Base-by-base conservation (phyloP, 129 eudicot species). In the Flaveria ramosissima region DNA sequence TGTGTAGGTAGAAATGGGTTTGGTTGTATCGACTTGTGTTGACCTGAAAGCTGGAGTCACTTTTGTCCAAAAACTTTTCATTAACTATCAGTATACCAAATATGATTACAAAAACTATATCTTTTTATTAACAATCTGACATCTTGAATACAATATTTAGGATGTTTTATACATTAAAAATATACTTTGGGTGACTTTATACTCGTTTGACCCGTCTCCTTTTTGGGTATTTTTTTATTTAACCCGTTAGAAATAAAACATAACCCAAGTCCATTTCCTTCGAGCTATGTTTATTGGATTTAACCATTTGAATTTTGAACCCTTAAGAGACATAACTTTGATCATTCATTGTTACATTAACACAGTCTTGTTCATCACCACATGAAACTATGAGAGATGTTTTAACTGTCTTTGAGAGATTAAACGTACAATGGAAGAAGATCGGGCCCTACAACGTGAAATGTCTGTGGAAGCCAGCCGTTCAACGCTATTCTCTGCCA, bases 391-490 rank as follows among this genome's bases (percentile, higher is more conserved):
- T 89, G 90, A 72, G 73, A 81, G 71, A 74, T 67, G 90, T 89
- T 52, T 77, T 89, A 70, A 73, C 70, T 39, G 85, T 85, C 32
- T 71, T 89, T 41, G 83, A 77, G 63, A 79, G 80, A 72, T 70
- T 85, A 78, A 87, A 87, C 67, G 88, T 89, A 72, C 82, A 70
- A 56, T 89, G 92, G 96, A 89, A 89, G 83, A 79, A 69, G 74
- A 87, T 85, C 51, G 96, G 90, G 20, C 72, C 71, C 36, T 89
- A 85, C 71, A 89, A 89, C 80, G 77, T 87, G 82, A 89, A 87
- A 78, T 89, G 96, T 69, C 67, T 85, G 21, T 89, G 92, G 96
- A 70, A 75, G 62, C 85, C 89, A 68, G 73, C 78, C 30, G 23
- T 46, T 76, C 41, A 75, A 47, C 64, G 36, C 27, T 70, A 46